phyloP scores from a whole-genome alignment of 2,329 filamentous ascomycete species.

The Aspergillus persii region DNA sequence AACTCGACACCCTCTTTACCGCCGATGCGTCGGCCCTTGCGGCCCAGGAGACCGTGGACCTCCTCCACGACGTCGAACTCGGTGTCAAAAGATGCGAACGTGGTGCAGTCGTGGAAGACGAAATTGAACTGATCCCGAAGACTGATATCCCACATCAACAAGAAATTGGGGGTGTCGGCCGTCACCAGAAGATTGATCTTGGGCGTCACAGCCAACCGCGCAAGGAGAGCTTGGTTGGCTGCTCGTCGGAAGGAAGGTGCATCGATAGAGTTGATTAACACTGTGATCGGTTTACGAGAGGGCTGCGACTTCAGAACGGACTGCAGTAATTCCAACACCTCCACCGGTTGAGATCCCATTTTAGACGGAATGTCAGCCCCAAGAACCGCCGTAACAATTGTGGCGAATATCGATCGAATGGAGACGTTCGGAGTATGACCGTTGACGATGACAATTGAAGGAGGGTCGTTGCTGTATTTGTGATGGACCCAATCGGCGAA shows the following conservation, averaged over 20 bases:
- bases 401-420: constrained; percentile 49
- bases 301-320: constrained; percentile 56
- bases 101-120: constrained; percentile 90
- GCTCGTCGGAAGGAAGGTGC: constrained; percentile 70
- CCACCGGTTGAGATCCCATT: constrained; percentile 62
- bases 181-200: constrained; percentile 73
- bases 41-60: constrained; percentile 81
- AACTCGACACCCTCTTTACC: constrained; percentile 90
- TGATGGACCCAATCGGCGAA: constrained; percentile 72
- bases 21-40: constrained; percentile 73
- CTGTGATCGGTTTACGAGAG: constrained; percentile 51
- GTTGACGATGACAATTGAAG: constrained; percentile 78
- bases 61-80: constrained; percentile 86
- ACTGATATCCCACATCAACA: constrained; percentile 84
- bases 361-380: constrained; percentile 45
- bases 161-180: constrained; percentile 82
- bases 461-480: constrained; percentile 31
- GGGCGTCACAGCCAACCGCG: constrained; percentile 72
- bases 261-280: constrained; percentile 87
- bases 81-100: constrained; percentile 70
- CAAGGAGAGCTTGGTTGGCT: constrained; percentile 67
- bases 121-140: constrained; percentile 82
- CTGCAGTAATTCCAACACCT: constrained; percentile 67
- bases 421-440: constrained; percentile 62
- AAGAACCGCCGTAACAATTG: constrained; percentile 63